These are phyloP conservation scores for Xylaria hypoxylon DNA, from an alignment of 2,329 filamentous ascomycete genomes.

Conservation along the genomic window DNA sequence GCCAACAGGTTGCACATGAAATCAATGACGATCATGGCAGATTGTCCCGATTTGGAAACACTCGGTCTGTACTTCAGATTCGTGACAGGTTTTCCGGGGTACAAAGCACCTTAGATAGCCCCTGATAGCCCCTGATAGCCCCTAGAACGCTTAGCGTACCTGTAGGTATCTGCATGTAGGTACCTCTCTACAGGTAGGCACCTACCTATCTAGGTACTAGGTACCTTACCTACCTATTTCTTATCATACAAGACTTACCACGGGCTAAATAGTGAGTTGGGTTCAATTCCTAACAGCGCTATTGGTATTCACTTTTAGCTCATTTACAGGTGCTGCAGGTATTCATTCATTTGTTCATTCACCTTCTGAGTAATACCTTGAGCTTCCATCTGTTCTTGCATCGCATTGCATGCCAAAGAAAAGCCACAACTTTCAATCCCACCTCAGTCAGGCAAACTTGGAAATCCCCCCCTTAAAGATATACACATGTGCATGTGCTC, in stretches of 20 bases:
- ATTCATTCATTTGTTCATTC: no score
- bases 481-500: conserved; percentile 10
- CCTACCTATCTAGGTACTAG: no score
- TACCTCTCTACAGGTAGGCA: not conserved
- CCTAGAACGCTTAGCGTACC: conserved; percentile 1
- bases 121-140: conserved; percentile 19
- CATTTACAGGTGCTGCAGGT: no score
- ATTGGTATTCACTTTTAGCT: no score
- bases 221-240: no score
- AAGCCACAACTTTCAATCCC: conserved; percentile 12
- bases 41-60: conserved; percentile 2
- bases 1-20: conserved; percentile 9
- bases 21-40: conserved; percentile 11
- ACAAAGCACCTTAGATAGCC: not conserved
- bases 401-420: not conserved
- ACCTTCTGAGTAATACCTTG: no score
- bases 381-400: not conserved
- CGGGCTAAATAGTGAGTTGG: no score
- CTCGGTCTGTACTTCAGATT: conserved; percentile 23
- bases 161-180: no score
- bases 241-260: no score
- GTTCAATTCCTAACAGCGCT: no score
- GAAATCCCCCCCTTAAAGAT: conserved; percentile 1
- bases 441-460: not conserved
- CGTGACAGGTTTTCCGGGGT: not conserved